Conservation (phyloP, 2,329 filamentous ascomycete species). For the Dothiorella sarmentorum region DNA sequence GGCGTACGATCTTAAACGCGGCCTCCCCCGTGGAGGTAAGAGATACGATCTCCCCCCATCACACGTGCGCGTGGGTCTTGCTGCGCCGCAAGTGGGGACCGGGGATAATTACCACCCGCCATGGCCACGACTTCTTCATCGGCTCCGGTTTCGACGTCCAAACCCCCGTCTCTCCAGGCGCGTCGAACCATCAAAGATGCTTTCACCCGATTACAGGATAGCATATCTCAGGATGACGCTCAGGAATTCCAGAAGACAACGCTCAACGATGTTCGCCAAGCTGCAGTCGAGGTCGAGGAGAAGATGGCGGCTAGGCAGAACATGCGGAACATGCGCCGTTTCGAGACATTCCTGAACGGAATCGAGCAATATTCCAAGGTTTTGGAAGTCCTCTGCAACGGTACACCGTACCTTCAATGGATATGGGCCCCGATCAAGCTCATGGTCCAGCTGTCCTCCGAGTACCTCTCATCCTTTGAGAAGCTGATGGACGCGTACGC, state of each 20-base stretch:
- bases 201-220: not conserved
- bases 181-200: not conserved
- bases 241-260: not conserved
- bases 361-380: constrained; percentile 43
- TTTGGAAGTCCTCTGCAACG: constrained; percentile 46
- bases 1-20: too few species aligned
- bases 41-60: too few species aligned
- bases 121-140: not conserved
- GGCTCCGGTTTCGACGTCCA: not conserved
- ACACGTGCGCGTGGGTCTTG: too few species aligned
- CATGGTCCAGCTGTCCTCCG: not conserved
- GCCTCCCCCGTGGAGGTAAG: too few species aligned
- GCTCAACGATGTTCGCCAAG: not conserved
- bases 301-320: constrained; percentile 37
- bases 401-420: constrained; percentile 46
- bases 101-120: too few species aligned
- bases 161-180: not conserved
- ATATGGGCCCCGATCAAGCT: constrained; percentile 39
- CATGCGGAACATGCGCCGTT: constrained; percentile 44
- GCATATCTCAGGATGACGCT: not conserved
- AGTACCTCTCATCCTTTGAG: not conserved
- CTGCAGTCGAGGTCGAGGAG: constrained; percentile 34
- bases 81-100: too few species aligned
- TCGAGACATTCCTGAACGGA: constrained; percentile 42
- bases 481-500: not conserved